Evolutionary conservation across 2,329 filamentous ascomycete genomes (phyloP), one percentile per base, ranked within the genome.

Genomic region (Pseudogymnoascus sp.): DNA sequence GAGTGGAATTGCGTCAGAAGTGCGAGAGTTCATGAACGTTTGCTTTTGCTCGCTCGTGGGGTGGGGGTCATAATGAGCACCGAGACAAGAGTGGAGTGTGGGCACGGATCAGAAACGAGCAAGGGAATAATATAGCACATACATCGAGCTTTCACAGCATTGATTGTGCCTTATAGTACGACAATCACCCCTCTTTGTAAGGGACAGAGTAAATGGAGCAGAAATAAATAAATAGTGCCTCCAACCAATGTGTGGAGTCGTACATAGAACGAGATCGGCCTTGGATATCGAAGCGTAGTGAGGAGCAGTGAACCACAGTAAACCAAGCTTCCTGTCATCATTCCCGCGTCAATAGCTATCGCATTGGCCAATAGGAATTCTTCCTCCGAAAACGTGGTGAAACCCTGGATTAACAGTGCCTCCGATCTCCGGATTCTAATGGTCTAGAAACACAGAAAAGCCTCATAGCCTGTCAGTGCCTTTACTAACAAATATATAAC

Each of bases 31-130:
- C 49, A 35, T 55, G 11, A 21, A 35, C 28, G 12, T 55, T 35
- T 55, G 49, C 49, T 35, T 55, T 55, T 55, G 49, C 49, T 52
- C 45, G 23, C 8, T 55, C 28, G 28, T 55, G 28, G 28, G 28
- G 49, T 55, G 49, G 49, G 49, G 49, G 49, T 55, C 49, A 55
- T 55, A 35, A 55, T 12, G 49, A 35, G 49, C 49, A 55, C 49
- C 28, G 45, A 16, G 49, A 55, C 25, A 55, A 11, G n/a, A 55
- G 28, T 55, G 28, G 49, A 55, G 28, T 33, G n/a, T 12, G 16
- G 49, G 49, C 25, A 55, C 6, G 49, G 28, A 18, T 55, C 25
- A 55, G 18, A 5, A 11, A 16, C 3, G 12, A 55, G 45, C n/a
- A 33, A 33, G 28, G 49, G 49, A 55, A 55, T 33, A 45, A 55